These are phyloP conservation scores for Rasamsonia emersonii DNA, from an alignment of 2,329 filamentous ascomycete genomes.

Conservation along the genomic window DNA sequence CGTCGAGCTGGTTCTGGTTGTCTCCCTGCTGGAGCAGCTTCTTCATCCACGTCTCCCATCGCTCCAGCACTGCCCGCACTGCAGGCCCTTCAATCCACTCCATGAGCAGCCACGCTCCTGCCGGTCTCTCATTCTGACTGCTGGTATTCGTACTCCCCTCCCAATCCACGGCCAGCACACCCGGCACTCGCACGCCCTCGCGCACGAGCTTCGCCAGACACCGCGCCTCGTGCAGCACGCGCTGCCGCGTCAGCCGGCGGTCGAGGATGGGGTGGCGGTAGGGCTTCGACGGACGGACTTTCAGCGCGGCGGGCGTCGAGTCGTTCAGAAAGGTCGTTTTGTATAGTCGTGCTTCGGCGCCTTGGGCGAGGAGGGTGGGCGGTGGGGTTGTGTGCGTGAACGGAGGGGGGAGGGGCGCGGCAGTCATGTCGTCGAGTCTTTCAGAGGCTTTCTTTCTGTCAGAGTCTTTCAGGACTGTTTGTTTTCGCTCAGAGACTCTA, in stretches of 20 bases:
- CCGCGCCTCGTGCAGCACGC: slow-evolving; percentile 80
- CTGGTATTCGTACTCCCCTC: slow-evolving; percentile 41
- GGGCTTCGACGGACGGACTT: slow-evolving; percentile 82
- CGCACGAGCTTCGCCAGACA: slow-evolving; percentile 69
- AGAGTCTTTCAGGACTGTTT: background rate
- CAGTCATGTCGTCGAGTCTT: background rate
- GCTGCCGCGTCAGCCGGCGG: slow-evolving; percentile 72
- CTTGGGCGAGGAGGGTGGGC: slow-evolving; percentile 73
- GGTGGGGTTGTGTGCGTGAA: slow-evolving; percentile 55
- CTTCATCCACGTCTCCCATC: slow-evolving; percentile 51
- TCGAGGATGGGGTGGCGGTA: slow-evolving; percentile 91
- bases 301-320: slow-evolving; percentile 65
- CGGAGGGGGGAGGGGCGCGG: slow-evolving; percentile 48
- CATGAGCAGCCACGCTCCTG: slow-evolving; percentile 68
- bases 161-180: slow-evolving; percentile 61
- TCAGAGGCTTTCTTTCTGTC: background rate
- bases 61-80: slow-evolving; percentile 61
- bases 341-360: slow-evolving; percentile 92
- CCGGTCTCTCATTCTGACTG: slow-evolving; percentile 47
- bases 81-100: slow-evolving; percentile 75
- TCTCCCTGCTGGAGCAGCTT: slow-evolving; percentile 16
- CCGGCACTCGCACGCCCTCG: slow-evolving; percentile 75
- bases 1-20: slow-evolving; percentile 10
- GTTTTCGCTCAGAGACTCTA: too few species aligned
- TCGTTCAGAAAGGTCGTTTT: slow-evolving; percentile 69